Conservation (phyloP, 225 moss, liverwort and hornwort species). For the Antitrichia curtipendula region DNA sequence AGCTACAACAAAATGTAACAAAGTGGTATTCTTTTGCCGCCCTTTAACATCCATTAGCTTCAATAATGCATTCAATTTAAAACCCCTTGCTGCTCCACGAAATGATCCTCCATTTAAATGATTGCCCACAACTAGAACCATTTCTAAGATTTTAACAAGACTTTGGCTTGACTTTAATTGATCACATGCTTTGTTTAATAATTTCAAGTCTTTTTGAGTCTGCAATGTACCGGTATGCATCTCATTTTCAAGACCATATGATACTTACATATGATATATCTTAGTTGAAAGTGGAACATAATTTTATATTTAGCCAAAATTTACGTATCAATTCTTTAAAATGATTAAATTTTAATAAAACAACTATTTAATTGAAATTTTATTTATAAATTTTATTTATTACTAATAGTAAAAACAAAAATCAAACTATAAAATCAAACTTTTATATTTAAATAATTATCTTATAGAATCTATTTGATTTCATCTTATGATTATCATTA, state of each 20-base stretch:
- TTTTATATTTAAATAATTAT: not conserved
- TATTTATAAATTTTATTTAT: not conserved
- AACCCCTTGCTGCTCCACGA: conserved; percentile 74
- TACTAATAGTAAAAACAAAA: no score
- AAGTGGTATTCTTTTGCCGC: conserved; percentile 56
- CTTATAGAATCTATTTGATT: not conserved
- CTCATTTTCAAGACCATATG: not conserved
- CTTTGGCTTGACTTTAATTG: conserved; percentile 62
- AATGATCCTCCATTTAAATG: conserved; percentile 79
- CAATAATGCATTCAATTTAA: conserved; percentile 68
- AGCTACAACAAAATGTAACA: conserved; percentile 80
- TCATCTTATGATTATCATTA: not conserved
- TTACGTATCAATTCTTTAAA: rapidly evolving
- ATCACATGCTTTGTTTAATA: conserved; percentile 58
- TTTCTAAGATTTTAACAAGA: conserved; percentile 82
- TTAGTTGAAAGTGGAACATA: not conserved
- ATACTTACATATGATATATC: not conserved
- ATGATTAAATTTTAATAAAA: no score
- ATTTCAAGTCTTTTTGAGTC: conserved; percentile 52
- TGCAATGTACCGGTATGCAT: not conserved
- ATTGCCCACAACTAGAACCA: conserved; percentile 79
- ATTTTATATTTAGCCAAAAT: no score
- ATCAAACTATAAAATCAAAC: not conserved
- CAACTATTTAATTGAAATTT: not conserved
- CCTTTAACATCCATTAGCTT: conserved; percentile 96